Conservation (phyloP, 192 early-diverging fungal species). For the Podila minutissima region DNA sequence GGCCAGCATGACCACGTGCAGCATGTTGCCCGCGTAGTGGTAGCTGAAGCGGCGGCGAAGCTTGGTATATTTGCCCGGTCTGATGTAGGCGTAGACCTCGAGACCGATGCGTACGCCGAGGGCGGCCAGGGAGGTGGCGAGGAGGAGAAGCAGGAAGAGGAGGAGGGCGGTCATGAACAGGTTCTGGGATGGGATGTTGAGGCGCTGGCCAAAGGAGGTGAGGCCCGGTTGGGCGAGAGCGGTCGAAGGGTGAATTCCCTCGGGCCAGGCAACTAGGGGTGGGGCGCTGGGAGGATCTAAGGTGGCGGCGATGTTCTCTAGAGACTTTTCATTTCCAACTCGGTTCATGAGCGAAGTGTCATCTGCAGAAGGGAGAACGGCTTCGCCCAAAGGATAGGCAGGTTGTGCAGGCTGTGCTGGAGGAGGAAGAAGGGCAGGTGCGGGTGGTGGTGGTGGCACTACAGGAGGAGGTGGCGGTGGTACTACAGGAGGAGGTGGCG, state of each 20-base stretch:
- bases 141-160: conserved; percentile 33
- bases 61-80: conserved; percentile 41
- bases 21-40: conserved; percentile 38
- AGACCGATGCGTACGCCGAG: conserved; percentile 18
- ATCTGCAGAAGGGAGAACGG: conserved; percentile 4
- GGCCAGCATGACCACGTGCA: conserved; percentile 38
- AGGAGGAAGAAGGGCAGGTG: not conserved
- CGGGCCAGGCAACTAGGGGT: conserved; percentile 6
- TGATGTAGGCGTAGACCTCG: conserved; percentile 22
- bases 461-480: not conserved
- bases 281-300: not conserved
- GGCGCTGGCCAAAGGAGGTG: conserved; percentile 30
- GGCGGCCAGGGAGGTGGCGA: conserved; percentile 25
- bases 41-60: conserved; percentile 20
- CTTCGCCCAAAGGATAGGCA: not conserved
- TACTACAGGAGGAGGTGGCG: not conserved
- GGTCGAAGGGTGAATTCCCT: conserved; percentile 2
- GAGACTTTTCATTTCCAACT: not conserved
- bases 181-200: conserved; percentile 43
- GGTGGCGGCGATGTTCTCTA: not conserved
- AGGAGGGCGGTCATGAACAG: conserved; percentile 49
- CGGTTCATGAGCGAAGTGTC: conserved; percentile 33
- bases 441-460: not conserved
- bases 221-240: conserved; percentile 17
- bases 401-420: not conserved